Conservation (phyloP, 1,139 yeast species). For the Pichia sp. region DNA sequence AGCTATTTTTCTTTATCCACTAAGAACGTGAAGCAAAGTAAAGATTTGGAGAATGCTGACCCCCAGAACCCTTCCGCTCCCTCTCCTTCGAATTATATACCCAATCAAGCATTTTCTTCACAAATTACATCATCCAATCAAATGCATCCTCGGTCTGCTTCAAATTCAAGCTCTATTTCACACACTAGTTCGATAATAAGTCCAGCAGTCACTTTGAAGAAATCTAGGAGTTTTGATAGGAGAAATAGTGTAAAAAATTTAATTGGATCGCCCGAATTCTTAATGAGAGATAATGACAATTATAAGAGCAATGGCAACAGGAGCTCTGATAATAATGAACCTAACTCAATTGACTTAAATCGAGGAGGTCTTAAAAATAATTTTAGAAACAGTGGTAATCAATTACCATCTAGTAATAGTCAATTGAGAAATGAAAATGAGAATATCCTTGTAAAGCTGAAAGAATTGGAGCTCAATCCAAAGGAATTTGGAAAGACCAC, state of each 20-base stretch:
- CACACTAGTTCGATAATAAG: not conserved
- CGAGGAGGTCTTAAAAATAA: conserved; percentile 5
- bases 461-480: not conserved
- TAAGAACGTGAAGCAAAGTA: not conserved
- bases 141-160: not conserved
- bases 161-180: not conserved
- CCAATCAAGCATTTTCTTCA: not conserved
- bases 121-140: not conserved
- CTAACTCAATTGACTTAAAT: not conserved
- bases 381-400: not conserved
- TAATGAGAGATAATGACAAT: not conserved
- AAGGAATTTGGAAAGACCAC: not conserved
- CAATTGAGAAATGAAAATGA: conserved; percentile 6
- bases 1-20: conserved; percentile 1
- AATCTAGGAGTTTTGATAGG: conserved; percentile 15
- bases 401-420: not conserved
- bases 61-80: not conserved
- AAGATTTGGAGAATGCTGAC: not conserved
- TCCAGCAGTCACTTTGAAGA: conserved; percentile 6
- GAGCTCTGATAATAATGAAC: not conserved
- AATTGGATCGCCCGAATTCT: conserved; percentile 5
- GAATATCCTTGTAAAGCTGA: conserved; percentile 2
- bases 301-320: not conserved
- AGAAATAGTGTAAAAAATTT: conserved; percentile 5
- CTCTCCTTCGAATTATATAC: not conserved